Evolutionary conservation across 768 basidiomycete species (phyloP).

Genomic region (Lactarius quietus): DNA sequence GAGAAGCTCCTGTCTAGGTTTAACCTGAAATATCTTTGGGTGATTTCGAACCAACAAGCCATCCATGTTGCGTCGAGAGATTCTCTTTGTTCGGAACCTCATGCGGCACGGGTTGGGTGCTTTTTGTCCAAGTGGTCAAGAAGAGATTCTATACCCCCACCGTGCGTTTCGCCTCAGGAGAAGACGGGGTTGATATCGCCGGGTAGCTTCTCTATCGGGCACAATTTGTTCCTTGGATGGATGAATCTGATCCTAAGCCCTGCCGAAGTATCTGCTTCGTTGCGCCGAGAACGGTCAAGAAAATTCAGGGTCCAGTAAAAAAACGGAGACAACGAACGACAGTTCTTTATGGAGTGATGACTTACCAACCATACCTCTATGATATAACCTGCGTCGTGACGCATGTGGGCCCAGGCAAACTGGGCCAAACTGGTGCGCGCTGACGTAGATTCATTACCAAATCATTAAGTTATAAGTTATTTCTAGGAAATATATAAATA

Average conservation of each 20-base stretch:
- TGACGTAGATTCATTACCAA: too few relatives aligned
- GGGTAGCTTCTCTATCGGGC: background rate
- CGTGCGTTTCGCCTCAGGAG: background rate
- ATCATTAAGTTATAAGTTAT: too few relatives aligned
- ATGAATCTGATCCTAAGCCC: background rate
- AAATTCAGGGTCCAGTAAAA: background rate
- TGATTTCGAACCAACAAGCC: background rate
- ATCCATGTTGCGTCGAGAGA: background rate
- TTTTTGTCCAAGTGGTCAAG: too few relatives aligned
- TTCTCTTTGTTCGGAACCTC: background rate
- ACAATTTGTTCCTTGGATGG: background rate
- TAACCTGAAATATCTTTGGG: background rate
- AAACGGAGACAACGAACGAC: background rate
- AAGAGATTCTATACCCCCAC: background rate
- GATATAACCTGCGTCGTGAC: background rate
- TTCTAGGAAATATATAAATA: too few relatives aligned
- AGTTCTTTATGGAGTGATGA: background rate
- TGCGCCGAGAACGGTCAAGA: background rate
- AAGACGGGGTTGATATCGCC: background rate
- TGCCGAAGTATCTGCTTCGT: background rate
- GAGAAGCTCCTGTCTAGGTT: background rate
- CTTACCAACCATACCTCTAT: background rate
- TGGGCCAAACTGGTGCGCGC: background rate
- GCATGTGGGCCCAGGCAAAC: background rate
- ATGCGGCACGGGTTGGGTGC: background rate